Conservation (phyloP, 1,284 basidiomycete genomes). For the Coniophora puteana region DNA sequence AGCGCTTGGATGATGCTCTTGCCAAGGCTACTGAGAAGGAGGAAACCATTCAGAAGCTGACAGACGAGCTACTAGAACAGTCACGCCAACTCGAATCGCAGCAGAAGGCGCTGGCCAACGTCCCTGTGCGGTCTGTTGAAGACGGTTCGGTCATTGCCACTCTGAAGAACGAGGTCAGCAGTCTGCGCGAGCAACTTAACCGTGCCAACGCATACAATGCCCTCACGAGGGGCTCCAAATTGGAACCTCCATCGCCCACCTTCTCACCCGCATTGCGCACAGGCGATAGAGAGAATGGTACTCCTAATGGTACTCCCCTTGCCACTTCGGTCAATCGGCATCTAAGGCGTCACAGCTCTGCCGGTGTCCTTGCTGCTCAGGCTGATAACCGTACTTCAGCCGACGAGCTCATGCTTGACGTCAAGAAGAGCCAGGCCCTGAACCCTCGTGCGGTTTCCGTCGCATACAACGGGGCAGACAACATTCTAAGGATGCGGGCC, state of each 20-base stretch:
- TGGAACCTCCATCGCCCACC: conserved; percentile 75
- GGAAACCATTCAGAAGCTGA: conserved; percentile 76
- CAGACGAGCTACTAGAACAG: conserved; percentile 72
- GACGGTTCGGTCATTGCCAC: conserved; percentile 84
- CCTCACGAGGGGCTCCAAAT: conserved; percentile 67
- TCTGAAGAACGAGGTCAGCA: conserved; percentile 90
- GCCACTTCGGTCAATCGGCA: conserved; percentile 43
- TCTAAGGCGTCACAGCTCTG: conserved; percentile 83
- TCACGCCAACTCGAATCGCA: conserved; percentile 79
- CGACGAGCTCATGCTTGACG: conserved; percentile 77
- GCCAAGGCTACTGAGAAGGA: conserved; percentile 83
- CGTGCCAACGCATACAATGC: conserved; percentile 88
- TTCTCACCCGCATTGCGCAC: conserved; percentile 69
- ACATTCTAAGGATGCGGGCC: conserved; percentile 61
- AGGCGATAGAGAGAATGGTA: conserved; percentile 45
- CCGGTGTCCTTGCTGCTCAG: conserved; percentile 68
- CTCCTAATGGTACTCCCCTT: conserved; percentile 32
- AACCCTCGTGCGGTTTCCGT: conserved; percentile 93
- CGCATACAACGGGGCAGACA: conserved; percentile 80
- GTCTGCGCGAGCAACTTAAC: conserved; percentile 92
- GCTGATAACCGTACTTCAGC: conserved; percentile 66
- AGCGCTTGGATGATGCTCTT: conserved; percentile 74
- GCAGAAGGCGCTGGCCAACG: conserved; percentile 61
- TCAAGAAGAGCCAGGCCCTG: conserved; percentile 68
- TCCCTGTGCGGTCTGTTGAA: conserved; percentile 66